Percentiles rank a stretch among this genome's conserved stretches.
phyloP scores from a whole-genome alignment of 192 early-diverging fungal species.

The Linnemannia hyalina region DNA sequence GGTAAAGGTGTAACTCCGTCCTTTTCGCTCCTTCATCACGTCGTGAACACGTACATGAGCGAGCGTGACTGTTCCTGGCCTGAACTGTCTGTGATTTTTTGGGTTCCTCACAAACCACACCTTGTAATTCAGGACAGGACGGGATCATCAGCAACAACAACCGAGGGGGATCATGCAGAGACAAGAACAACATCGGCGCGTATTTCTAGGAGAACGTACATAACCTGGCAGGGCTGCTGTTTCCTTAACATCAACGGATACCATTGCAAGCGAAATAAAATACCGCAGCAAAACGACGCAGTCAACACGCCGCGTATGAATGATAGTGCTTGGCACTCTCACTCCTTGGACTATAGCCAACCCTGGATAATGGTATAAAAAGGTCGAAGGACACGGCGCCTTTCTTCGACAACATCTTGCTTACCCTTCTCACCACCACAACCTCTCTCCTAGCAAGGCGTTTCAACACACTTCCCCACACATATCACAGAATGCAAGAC shows the following conservation, averaged over 20 bases:
- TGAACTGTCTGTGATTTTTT: no score
- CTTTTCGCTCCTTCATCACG: no score
- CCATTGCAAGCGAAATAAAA: neutral
- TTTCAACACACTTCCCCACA: no score
- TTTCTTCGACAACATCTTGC: neutral
- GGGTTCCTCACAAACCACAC: no score
- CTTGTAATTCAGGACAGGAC: no score
- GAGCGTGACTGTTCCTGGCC: no score
- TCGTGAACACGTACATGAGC: no score
- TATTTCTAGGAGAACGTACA: no score
- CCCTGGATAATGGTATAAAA: neutral
- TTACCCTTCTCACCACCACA: neutral
- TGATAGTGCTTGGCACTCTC: neutral
- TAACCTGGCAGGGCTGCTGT: neutral
- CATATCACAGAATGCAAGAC: neutral
- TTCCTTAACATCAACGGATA: neutral
- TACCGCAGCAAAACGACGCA: neutral
- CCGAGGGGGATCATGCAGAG: no score
- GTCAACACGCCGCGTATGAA: neutral
- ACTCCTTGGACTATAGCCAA: neutral
- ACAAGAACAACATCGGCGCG: no score
- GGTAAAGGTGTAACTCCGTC: neutral
- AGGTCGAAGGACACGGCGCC: neutral
- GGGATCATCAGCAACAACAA: no score
- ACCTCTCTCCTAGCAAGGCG: no score